Conservation (phyloP, 2,329 filamentous ascomycete species). For the Pyrenophora seminiperda region DNA sequence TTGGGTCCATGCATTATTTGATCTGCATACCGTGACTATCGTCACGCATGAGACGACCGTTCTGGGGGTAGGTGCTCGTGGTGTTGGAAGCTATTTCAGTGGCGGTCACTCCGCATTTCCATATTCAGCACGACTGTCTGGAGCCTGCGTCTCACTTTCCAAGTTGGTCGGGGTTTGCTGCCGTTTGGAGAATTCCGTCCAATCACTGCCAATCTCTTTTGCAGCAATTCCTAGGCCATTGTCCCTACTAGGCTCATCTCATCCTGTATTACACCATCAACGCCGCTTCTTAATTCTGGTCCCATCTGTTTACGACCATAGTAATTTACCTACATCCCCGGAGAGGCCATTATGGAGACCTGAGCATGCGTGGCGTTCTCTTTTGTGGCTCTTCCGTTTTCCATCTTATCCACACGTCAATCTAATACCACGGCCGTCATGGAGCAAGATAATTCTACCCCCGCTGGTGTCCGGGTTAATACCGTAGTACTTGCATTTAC, state of each 20-base stretch:
- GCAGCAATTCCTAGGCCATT: slow-evolving; percentile 1
- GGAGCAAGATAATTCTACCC: slow-evolving; percentile 23
- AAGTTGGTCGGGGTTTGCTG: slow-evolving; percentile 1
- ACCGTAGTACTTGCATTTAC: slow-evolving; percentile 41
- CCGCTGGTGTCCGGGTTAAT: slow-evolving; percentile 40
- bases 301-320: background rate
- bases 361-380: slow-evolving; percentile 1
- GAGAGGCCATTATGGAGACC: background rate
- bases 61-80: slow-evolving; percentile 26
- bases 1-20: slow-evolving; percentile 14
- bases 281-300: slow-evolving; percentile 2
- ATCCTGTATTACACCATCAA: background rate
- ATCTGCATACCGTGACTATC: slow-evolving; percentile 26
- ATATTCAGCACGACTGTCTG: slow-evolving; percentile 20
- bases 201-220: slow-evolving; percentile 3
- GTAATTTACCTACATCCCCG: background rate
- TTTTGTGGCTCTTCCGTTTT: slow-evolving; percentile 5
- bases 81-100: slow-evolving; percentile 13
- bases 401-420: slow-evolving; percentile 8
- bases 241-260: background rate
- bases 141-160: slow-evolving; percentile 21
- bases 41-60: slow-evolving; percentile 28
- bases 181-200: slow-evolving; percentile 4
- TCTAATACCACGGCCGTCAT: slow-evolving; percentile 6
- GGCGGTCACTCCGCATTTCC: slow-evolving; percentile 21